phyloP scores from a whole-genome alignment of 139 green algal genomes.

The Micractinium conductrix region DNA sequence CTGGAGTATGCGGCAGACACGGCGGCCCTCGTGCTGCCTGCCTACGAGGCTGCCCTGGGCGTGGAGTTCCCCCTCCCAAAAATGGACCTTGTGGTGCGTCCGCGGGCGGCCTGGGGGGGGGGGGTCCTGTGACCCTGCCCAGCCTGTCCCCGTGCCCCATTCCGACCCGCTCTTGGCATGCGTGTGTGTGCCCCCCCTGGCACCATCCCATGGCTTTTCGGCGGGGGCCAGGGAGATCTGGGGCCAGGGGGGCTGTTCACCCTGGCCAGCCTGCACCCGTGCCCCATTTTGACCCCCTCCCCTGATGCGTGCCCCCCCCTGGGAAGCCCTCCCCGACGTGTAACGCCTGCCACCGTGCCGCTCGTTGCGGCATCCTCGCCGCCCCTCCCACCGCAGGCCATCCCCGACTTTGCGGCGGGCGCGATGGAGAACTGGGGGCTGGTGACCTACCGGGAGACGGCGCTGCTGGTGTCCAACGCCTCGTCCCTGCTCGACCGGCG shows the following conservation, averaged over 20 bases:
- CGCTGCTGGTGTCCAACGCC: constrained; percentile 68
- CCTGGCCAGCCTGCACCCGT: too few species aligned
- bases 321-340: too few species aligned
- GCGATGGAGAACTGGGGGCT: constrained; percentile 98
- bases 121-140: too few species aligned
- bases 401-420: constrained; percentile 90
- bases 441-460: constrained; percentile 78
- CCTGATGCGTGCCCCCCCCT: too few species aligned
- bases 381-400: constrained; percentile 43
- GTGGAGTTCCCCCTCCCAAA: constrained; percentile 83
- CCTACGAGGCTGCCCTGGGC: constrained; percentile 56
- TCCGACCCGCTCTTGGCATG: too few species aligned
- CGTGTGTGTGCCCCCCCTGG: too few species aligned
- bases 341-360: not conserved
- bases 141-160: too few species aligned
- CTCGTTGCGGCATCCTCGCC: not conserved
- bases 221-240: too few species aligned
- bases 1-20: constrained; percentile 46
- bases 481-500: constrained; percentile 34
- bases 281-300: too few species aligned
- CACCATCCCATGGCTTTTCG: too few species aligned
- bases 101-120: too few species aligned
- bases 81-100: constrained; percentile 82
- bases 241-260: too few species aligned
- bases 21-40: constrained; percentile 46